Base-by-base conservation (phyloP, 108 stramenopile genomes). In the Hondaea fermentalgiana region DNA sequence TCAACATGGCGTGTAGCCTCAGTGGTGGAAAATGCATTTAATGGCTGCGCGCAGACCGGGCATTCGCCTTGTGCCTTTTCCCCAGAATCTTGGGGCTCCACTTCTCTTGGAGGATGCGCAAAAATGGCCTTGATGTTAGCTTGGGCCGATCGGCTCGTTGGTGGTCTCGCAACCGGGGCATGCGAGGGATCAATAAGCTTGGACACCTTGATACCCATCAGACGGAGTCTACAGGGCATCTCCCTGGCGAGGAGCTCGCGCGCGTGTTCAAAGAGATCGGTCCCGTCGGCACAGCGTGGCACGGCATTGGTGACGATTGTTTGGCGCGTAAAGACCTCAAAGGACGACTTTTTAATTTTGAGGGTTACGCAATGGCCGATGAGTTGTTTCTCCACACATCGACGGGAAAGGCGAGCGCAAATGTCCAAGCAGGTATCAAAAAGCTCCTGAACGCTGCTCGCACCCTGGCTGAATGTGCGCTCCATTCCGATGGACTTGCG, bases 181-280 rank as follows among this genome's bases (percentile, higher is more conserved):
- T 16, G 55, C 1, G 55, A 57, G 14, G 55, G 14, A 16, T 57
- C 55, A 16, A 28, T 17, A 14, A 69, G 64, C 42, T 69, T 69
- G 25, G 64, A 69, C 51, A 89, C 58, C 45, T 69, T 60, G n/a
- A 89, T 42, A 35, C 89, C 89, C 58, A 89, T 59, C 12, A 89
- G 83, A 58, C 89, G 72, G 25, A 89, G 76, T 6, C 28, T 55
- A 3, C 45, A 53, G 45, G 76, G 76, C 76, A 83, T 47, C 76
- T 83, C 76, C 51, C 49, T 83, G 45, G 49, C n/a, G 10, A 83
- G 51, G 28, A 83, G 76, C 76, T 83, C 49, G 2, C 51, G 45
- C 45, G 76, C 76, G 23, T 83, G 45, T 12, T 12, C 49, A 83
- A 83, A 83, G 76, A 83, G 76, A 4, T 83, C 76, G 8, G 45